phyloP scores from a whole-genome alignment of 257 asterid genomes.

The Echites panduratus region DNA sequence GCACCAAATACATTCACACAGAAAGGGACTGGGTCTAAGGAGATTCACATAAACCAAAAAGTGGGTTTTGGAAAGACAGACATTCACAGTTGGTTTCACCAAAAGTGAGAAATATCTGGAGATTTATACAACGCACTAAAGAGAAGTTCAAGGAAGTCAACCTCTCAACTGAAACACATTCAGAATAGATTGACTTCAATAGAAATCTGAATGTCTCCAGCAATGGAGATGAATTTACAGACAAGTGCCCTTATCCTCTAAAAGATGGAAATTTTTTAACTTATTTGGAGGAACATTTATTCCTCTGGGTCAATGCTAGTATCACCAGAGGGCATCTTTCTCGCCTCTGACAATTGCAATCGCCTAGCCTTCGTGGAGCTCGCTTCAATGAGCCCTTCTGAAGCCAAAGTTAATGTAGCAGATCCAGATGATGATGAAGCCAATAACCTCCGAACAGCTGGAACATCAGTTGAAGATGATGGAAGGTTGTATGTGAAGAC shows the following conservation, averaged over 20 bases:
- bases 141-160: slow-evolving; percentile 46
- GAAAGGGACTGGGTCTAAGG: slow-evolving; percentile 20
- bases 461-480: slow-evolving; percentile 54
- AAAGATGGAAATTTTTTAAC: slow-evolving; percentile 32
- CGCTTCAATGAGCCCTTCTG: slow-evolving; percentile 64
- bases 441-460: slow-evolving; percentile 54
- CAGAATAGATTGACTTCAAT: slow-evolving; percentile 53
- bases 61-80: slow-evolving; percentile 27
- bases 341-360: slow-evolving; percentile 57
- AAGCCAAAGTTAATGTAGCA: slow-evolving; percentile 54
- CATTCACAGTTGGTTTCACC: slow-evolving; percentile 45
- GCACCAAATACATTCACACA: slow-evolving; percentile 10
- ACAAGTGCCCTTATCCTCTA: slow-evolving; percentile 48
- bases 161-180: slow-evolving; percentile 45
- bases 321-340: slow-evolving; percentile 72
- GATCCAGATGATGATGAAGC: slow-evolving; percentile 66
- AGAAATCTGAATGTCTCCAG: slow-evolving; percentile 62
- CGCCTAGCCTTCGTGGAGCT: slow-evolving; percentile 59
- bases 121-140: slow-evolving; percentile 58
- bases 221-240: slow-evolving; percentile 64
- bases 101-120: slow-evolving; percentile 53
- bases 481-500: slow-evolving; percentile 56
- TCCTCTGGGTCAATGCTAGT: slow-evolving; percentile 70
- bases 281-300: slow-evolving; percentile 37
- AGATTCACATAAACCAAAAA: slow-evolving; percentile 30